Percentiles rank a stretch among this genome's conserved stretches.
phyloP scores from a whole-genome alignment of 1,139 yeast genomes.

The Debaryomyces psychrophilus region DNA sequence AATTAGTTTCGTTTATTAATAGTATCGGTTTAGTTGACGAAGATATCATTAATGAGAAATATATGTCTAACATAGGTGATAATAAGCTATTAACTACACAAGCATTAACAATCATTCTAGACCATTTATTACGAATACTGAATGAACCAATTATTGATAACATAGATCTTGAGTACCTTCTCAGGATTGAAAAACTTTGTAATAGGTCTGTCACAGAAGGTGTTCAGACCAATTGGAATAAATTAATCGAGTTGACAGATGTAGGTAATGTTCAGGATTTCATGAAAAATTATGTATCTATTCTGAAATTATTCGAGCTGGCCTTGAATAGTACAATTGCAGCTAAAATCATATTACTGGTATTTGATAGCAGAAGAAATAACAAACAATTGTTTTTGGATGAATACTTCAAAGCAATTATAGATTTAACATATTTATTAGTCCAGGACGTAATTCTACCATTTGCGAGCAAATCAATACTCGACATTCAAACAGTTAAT shows the following conservation, averaged over 20 bases:
- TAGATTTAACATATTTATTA: constrained; percentile 40
- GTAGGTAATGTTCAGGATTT: constrained; percentile 7
- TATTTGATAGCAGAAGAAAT: constrained; percentile 41
- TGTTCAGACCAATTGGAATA: constrained; percentile 15
- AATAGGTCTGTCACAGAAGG: constrained; percentile 22
- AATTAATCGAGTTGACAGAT: constrained; percentile 10
- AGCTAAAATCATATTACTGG: constrained; percentile 40
- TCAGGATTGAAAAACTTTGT: constrained; percentile 26
- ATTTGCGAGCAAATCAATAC: constrained; percentile 3
- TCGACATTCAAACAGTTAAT: background rate
- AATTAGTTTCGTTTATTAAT: constrained; percentile 13
- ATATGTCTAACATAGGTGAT: background rate
- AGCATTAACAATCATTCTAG: constrained; percentile 20
- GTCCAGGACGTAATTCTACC: constrained; percentile 40
- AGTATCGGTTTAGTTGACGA: constrained; percentile 18
- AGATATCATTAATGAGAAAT: constrained; percentile 5
- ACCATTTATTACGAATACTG: constrained; percentile 19
- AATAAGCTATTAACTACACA: constrained; percentile 4
- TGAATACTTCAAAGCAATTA: constrained; percentile 40
- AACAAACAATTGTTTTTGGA: constrained; percentile 52
- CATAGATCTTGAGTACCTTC: constrained; percentile 22
- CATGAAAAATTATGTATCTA: background rate
- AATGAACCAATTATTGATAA: constrained; percentile 14
- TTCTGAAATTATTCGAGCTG: constrained; percentile 8
- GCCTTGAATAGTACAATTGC: constrained; percentile 35